These are phyloP conservation scores for Alternaria angustiovoidea DNA, from an alignment of 2,329 filamentous ascomycete genomes.

Conservation along the genomic window DNA sequence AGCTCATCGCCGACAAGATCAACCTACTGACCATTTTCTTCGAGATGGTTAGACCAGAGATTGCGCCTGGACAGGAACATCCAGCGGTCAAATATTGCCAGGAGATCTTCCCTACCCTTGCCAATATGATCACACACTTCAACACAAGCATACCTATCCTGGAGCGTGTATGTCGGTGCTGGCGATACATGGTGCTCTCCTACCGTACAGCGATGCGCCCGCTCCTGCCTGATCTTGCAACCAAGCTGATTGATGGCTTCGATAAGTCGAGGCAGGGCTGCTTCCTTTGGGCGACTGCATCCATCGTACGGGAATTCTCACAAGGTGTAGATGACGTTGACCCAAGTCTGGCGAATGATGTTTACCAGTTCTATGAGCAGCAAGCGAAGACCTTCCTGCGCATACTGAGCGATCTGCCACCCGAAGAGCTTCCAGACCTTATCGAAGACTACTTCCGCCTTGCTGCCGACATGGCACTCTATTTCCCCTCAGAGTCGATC, in stretches of 20 bases:
- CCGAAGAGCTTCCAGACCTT: conserved; percentile 78
- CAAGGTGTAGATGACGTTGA: conserved; percentile 88
- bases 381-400: conserved; percentile 90
- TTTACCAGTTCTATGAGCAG: conserved; percentile 94
- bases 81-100: conserved; percentile 96
- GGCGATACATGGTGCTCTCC: conserved; percentile 96
- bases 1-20: conserved; percentile 91
- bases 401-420: conserved; percentile 84
- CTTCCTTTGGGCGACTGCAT: conserved; percentile 98
- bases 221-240: conserved; percentile 82
- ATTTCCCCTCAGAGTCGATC: conserved; percentile 86
- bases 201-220: conserved; percentile 90
- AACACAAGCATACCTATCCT: conserved; percentile 86
- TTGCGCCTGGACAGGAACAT: conserved; percentile 74
- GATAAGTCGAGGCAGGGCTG: conserved; percentile 87
- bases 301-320: conserved; percentile 93
- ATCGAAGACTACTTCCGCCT: conserved; percentile 98
- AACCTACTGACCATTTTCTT: conserved; percentile 93
- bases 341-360: conserved; percentile 79
- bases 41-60: conserved; percentile 77
- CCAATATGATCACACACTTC: conserved; percentile 88
- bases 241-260: conserved; percentile 87
- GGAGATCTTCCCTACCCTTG: conserved; percentile 87
- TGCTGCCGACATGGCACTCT: conserved; percentile 88
- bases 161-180: conserved; percentile 92